A percentile compares a stretch with the other conserved stretches of the same genome.
These are phyloP conservation scores for Protomyces gravidus DNA, from an alignment of 1,139 yeast species.

Conservation along the genomic window DNA sequence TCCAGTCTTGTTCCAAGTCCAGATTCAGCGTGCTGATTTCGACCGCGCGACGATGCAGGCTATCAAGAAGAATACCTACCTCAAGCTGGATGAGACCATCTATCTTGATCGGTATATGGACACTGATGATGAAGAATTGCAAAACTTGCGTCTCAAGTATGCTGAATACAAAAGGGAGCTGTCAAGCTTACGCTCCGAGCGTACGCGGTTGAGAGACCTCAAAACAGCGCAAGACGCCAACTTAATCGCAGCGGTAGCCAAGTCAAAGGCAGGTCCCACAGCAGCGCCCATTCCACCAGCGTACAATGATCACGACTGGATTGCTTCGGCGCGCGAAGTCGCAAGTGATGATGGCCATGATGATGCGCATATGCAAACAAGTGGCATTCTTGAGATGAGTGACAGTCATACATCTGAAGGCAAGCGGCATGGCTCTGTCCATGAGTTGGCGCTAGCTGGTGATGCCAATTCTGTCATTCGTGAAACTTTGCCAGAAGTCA, in stretches of 20 bases:
- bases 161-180: slow-evolving; percentile 58
- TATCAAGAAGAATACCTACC: slow-evolving; percentile 74
- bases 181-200: background rate
- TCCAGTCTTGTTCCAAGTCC: slow-evolving; percentile 83
- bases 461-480: background rate
- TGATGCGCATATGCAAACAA: background rate
- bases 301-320: slow-evolving; percentile 10
- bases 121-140: slow-evolving; percentile 57
- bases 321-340: slow-evolving; percentile 19
- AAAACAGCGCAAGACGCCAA: background rate
- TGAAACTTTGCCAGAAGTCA: background rate
- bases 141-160: slow-evolving; percentile 54
- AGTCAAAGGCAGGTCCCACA: background rate
- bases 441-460: slow-evolving; percentile 1
- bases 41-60: slow-evolving; percentile 70
- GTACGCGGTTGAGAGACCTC: background rate
- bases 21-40: slow-evolving; percentile 87
- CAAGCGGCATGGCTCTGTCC: slow-evolving; percentile 13
- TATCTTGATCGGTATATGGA: slow-evolving; percentile 86
- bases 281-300: background rate
- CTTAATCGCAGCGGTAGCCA: background rate
- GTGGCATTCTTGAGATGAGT: background rate
- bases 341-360: background rate
- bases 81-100: slow-evolving; percentile 70
- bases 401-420: background rate